Evolutionary conservation across 257 asterid genomes (phyloP).

Genomic region (Henckelia pumila): DNA sequence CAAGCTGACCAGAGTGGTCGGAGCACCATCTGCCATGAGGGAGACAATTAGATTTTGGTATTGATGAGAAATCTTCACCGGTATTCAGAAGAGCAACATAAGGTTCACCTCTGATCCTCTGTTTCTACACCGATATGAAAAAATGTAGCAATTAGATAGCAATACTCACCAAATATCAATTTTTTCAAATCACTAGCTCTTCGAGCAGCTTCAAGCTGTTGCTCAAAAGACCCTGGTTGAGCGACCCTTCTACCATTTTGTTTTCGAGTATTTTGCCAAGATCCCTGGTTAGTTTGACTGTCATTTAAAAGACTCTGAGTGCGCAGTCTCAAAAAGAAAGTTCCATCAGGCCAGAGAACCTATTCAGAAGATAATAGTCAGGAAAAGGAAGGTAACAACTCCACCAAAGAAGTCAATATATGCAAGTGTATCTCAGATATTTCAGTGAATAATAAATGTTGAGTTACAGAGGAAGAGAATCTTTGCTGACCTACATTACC

Average conservation of each 20-base stretch:
- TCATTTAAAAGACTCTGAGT: slow-evolving; percentile 34
- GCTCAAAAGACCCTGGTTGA: slow-evolving; percentile 65
- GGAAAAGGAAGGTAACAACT: slow-evolving; percentile 1
- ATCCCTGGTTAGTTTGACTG: slow-evolving; percentile 37
- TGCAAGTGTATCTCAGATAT: not conserved
- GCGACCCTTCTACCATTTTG: slow-evolving; percentile 35
- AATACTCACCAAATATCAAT: slow-evolving; percentile 61
- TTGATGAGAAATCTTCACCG: slow-evolving; percentile 1
- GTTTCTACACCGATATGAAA: not conserved
- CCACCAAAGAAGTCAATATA: slow-evolving; percentile 13
- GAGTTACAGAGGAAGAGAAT: not conserved
- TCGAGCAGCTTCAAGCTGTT: slow-evolving; percentile 92
- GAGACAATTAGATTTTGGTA: not conserved
- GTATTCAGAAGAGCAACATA: not conserved
- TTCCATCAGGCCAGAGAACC: slow-evolving; percentile 90
- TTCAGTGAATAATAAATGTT: not conserved
- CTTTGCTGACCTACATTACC: not conserved
- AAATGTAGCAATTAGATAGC: not conserved
- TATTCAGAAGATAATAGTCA: slow-evolving; percentile 31
- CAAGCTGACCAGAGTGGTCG: slow-evolving; percentile 80
- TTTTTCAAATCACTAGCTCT: slow-evolving; percentile 82
- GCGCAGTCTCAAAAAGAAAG: slow-evolving; percentile 57
- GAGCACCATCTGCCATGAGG: slow-evolving; percentile 71
- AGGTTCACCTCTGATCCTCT: not conserved
- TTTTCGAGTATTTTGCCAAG: slow-evolving; percentile 31